phyloP scores from a whole-genome alignment of 768 basidiomycete genomes.

The Lactarius psammicola region DNA sequence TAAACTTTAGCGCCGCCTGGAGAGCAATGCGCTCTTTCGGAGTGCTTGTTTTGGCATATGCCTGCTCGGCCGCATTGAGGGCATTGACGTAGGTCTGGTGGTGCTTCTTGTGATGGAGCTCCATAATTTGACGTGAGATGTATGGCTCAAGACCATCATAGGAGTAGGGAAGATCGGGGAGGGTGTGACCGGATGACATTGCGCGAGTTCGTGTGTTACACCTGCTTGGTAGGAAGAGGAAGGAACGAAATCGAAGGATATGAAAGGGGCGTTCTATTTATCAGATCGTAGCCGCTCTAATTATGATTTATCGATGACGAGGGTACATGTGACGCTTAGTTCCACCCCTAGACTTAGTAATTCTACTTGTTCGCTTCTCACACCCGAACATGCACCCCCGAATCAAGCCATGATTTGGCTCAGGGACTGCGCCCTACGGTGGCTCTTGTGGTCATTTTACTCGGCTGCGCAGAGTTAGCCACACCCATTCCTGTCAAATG shows the following conservation, averaged over 20 bases:
- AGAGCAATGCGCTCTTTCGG: constrained; percentile 84
- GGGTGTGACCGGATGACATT: constrained; percentile 44
- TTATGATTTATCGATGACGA: constrained; percentile 17
- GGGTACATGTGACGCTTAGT: constrained; percentile 9
- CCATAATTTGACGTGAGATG: constrained; percentile 91
- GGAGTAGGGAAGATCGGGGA: constrained; percentile 72
- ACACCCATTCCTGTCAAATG: neutral
- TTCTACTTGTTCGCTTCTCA: neutral
- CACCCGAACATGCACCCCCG: constrained; percentile 6
- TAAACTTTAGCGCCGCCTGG: constrained; percentile 92
- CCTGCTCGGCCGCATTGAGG: constrained; percentile 84
- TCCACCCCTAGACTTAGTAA: neutral
- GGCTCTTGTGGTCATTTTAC: too few relatives aligned
- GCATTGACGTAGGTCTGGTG: constrained; percentile 94
- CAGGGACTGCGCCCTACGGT: too few relatives aligned
- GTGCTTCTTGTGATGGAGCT: constrained; percentile 91
- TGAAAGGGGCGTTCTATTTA: constrained; percentile 23
- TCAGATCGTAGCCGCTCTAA: neutral
- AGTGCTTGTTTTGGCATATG: constrained; percentile 61
- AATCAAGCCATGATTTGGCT: too few relatives aligned
- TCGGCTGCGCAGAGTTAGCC: neutral
- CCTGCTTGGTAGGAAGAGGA: constrained; percentile 18
- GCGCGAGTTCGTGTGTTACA: neutral
- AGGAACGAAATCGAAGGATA: neutral
- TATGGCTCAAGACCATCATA: constrained; percentile 94